These are phyloP conservation scores for Polytrichum formosum DNA, from an alignment of 225 moss, liverwort and hornwort species.

Conservation along the genomic window DNA sequence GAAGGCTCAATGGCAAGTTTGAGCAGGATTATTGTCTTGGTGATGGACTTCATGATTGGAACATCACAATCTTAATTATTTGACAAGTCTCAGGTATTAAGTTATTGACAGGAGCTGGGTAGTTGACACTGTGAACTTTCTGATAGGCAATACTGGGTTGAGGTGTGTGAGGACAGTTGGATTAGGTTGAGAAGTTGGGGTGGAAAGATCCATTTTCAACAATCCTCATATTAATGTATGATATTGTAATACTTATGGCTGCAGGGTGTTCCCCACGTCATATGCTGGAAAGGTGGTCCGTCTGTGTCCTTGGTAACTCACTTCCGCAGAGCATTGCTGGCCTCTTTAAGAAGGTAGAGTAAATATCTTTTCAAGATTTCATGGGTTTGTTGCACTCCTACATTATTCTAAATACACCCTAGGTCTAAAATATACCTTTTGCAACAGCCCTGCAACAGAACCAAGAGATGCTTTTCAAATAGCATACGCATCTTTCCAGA, in stretches of 20 bases:
- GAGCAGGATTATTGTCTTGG: too few relatives aligned
- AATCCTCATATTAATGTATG: too few relatives aligned
- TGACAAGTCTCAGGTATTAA: too few relatives aligned
- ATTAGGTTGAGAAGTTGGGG: too few relatives aligned
- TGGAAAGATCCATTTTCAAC: too few relatives aligned
- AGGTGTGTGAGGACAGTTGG: too few relatives aligned
- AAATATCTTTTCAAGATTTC: neutral
- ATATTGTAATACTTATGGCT: neutral
- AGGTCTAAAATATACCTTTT: constrained; percentile 12
- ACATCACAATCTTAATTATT: too few relatives aligned
- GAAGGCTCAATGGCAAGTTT: too few relatives aligned
- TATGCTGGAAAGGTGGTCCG: constrained; percentile 79
- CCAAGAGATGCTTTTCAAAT: constrained; percentile 81
- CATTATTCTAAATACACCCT: neutral
- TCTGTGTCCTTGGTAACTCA: constrained; percentile 58
- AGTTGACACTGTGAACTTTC: too few relatives aligned
- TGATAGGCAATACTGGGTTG: too few relatives aligned
- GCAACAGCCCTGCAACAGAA: constrained; percentile 80
- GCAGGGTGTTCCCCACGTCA: constrained; percentile 89
- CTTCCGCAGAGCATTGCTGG: constrained; percentile 80
- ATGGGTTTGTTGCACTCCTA: neutral
- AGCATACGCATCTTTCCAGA: constrained; percentile 77
- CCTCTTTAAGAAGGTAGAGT: constrained; percentile 72
- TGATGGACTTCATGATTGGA: too few relatives aligned
- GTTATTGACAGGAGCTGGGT: too few relatives aligned